A percentile compares a stretch with the other conserved stretches of the same genome.
Evolutionary conservation across 2,329 filamentous ascomycete species (phyloP).

Genomic region (Xylariales sp.): DNA sequence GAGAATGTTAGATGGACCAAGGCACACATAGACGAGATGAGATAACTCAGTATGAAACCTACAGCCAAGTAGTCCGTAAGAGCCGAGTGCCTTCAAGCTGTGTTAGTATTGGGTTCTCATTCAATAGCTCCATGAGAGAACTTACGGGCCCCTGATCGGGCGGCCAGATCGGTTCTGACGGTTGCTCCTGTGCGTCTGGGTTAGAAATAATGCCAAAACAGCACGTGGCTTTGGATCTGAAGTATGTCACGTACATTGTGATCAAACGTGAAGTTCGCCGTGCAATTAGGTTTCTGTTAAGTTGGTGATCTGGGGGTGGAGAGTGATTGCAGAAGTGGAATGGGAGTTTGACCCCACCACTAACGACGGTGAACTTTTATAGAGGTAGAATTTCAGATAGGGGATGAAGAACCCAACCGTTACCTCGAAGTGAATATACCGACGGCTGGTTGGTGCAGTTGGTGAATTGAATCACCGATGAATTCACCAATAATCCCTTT

Average conservation of each 20-base stretch:
- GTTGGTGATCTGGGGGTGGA: too few species aligned
- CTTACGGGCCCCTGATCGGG: conserved; percentile 20
- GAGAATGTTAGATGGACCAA: background rate
- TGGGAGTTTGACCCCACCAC: too few species aligned
- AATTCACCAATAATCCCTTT: too few species aligned
- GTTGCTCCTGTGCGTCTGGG: conserved; percentile 9
- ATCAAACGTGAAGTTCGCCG: background rate
- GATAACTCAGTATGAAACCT: background rate
- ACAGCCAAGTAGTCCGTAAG: conserved; percentile 23
- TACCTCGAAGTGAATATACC: too few species aligned
- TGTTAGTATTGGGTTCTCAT: background rate
- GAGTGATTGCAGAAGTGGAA: too few species aligned
- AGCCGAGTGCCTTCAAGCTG: conserved; percentile 17
- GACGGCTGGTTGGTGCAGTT: too few species aligned
- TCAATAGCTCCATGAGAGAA: background rate
- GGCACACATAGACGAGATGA: background rate
- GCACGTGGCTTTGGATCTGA: background rate
- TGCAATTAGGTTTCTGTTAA: background rate
- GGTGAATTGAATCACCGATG: too few species aligned
- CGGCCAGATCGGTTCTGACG: conserved; percentile 10
- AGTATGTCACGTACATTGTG: conserved; percentile 6
- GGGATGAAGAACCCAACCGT: too few species aligned
- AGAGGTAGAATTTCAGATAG: too few species aligned
- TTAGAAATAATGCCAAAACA: background rate
- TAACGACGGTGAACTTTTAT: too few species aligned